Conservation (phyloP, 495 filamentous ascomycete species). For the Corynascus novoguineensis region DNA sequence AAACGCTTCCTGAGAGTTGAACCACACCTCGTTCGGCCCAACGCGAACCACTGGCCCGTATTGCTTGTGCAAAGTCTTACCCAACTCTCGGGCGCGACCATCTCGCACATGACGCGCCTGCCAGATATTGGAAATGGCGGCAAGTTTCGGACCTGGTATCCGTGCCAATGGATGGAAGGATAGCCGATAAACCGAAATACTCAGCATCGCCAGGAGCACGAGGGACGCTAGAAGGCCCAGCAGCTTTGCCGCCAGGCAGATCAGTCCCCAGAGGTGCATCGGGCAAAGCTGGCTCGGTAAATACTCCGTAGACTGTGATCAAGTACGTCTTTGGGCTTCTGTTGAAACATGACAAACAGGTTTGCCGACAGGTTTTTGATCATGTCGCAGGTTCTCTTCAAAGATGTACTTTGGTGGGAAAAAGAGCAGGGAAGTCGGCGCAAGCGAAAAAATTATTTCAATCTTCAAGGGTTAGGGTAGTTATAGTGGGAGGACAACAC, state of each 20-base stretch:
- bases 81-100: conserved; percentile 28
- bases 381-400: no score
- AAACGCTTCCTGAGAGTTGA: conserved; percentile 41
- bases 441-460: no score
- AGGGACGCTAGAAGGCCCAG: neutral
- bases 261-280: neutral
- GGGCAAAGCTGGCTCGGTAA: no score
- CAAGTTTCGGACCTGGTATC: conserved; percentile 33
- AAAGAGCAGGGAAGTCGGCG: no score
- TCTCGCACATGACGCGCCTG: conserved; percentile 29
- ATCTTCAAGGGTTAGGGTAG: no score
- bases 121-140: conserved; percentile 38
- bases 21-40: conserved; percentile 51
- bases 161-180: conserved; percentile 31
- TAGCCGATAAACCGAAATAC: conserved; percentile 20
- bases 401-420: no score
- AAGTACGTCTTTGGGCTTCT: no score
- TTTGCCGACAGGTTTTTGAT: no score
- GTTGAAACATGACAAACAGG: no score
- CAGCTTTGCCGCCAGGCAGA: neutral
- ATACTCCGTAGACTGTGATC: no score
- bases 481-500: no score
- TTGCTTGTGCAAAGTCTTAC: conserved; percentile 38
- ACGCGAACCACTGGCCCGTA: conserved; percentile 54
- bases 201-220: neutral